Base-by-base conservation (phyloP, 768 basidiomycete species). In the Lyophyllum semitale region DNA sequence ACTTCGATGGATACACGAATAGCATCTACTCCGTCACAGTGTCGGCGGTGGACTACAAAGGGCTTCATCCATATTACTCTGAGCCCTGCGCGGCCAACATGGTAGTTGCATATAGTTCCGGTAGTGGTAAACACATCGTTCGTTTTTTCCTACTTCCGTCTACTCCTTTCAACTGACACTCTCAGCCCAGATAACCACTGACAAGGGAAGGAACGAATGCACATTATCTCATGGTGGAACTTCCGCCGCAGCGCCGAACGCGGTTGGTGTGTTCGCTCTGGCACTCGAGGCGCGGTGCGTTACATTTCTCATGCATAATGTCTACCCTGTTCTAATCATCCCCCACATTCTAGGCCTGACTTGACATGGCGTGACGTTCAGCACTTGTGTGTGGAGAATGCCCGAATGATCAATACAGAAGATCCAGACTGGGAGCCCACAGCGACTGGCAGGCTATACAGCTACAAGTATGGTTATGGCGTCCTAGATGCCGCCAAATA, bases 1-100 rank as follows among this genome's bases (percentile, higher is more conserved):
- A 99, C 69, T 98, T 99, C 66, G 96, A 98, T 62, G 97, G 97
- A 7, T 99, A 99, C 70, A 99, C 97, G 12, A 99, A 99, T 68
- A 93, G 90, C 64, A 95, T 98, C 55, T 98, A 93, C 72, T 93
- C 91, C 7, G 85, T 99, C 40, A 99, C 97, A 0, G 93, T 99
- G 26, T 88, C 94, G n/a, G 93, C 97, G 0, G 80, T 98, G 55
- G 97, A 98, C 65, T 85, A 88, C 69, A 91, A 92, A 67, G 96
- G 95, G 15, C 72, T 95, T 29, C 97, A 97, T 66, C 97, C 97
- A 13, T 93, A 91, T 67, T 98, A 99, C 64, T 98, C 96, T 4
- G 97, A 99, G 71, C 75, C 93, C n/a, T 99, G 97, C 65, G 88
- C 96, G 6, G 97, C 97, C 2, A 98, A 98, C 71, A 87, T 99